Percentiles rank a stretch among this genome's conserved stretches.
Conservation (phyloP, 2,329 filamentous ascomycete genomes). For the Beauveria sp. region DNA sequence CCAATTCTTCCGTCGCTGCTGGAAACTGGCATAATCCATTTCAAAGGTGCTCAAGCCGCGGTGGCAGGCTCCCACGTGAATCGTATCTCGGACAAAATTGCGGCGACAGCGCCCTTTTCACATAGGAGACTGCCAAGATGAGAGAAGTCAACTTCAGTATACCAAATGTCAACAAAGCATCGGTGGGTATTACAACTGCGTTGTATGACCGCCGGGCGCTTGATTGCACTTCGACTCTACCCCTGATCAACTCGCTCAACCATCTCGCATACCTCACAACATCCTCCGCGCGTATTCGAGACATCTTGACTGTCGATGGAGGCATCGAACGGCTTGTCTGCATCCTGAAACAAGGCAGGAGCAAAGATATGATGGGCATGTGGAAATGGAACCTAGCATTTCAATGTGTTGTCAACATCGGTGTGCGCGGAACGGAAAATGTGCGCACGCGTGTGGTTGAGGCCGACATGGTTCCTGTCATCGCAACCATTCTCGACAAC, state of each 20-base stretch:
- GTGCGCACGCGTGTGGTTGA: slow-evolving; percentile 94
- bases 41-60: background rate
- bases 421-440: slow-evolving; percentile 87
- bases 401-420: slow-evolving; percentile 98
- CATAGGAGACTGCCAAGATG: slow-evolving; percentile 54
- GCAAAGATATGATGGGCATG: slow-evolving; percentile 99
- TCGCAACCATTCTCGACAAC: slow-evolving; percentile 95
- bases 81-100: slow-evolving; percentile 1
- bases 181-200: slow-evolving; percentile 95
- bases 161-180: slow-evolving; percentile 98
- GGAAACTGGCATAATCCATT: background rate
- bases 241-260: slow-evolving; percentile 97
- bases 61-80: slow-evolving; percentile 8
- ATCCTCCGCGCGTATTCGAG: slow-evolving; percentile 91
- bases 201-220: slow-evolving; percentile 95
- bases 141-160: slow-evolving; percentile 99
- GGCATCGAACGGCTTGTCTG: slow-evolving; percentile 94
- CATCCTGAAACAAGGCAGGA: slow-evolving; percentile 95
- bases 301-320: slow-evolving; percentile 97
- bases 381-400: slow-evolving; percentile 99
- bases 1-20: background rate
- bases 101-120: slow-evolving; percentile 8
- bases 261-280: slow-evolving; percentile 98
- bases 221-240: slow-evolving; percentile 95
- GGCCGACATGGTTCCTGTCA: slow-evolving; percentile 98